These are phyloP conservation scores for Sporopachydermia quercuum DNA, from an alignment of 805 yeast genomes.

Conservation along the genomic window DNA sequence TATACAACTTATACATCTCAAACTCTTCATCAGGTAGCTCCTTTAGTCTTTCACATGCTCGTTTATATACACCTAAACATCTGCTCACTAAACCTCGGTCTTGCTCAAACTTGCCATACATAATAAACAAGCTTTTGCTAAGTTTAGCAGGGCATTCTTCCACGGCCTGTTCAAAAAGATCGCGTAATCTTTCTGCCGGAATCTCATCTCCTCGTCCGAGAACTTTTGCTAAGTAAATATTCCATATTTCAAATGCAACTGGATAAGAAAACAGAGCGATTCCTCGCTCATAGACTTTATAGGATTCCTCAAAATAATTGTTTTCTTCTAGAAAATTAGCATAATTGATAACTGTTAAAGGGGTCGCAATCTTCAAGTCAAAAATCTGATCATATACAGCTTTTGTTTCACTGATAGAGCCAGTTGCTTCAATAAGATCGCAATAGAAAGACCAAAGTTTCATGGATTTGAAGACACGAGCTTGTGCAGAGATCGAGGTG, in stretches of 20 bases:
- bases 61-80: constrained; percentile 31
- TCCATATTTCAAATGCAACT: constrained; percentile 57
- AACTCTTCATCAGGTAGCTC: constrained; percentile 17
- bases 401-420: constrained; percentile 21
- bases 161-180: constrained; percentile 57
- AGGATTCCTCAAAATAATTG: constrained; percentile 32
- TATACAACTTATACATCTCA: constrained; percentile 28
- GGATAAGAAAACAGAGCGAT: constrained; percentile 46
- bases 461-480: constrained; percentile 41
- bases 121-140: constrained; percentile 33
- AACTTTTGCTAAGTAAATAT: constrained; percentile 42
- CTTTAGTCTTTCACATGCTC: constrained; percentile 22
- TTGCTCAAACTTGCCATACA: constrained; percentile 52
- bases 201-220: constrained; percentile 21
- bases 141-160: constrained; percentile 32
- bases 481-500: constrained; percentile 33
- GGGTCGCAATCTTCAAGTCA: constrained; percentile 51
- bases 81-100: constrained; percentile 33
- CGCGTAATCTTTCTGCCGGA: constrained; percentile 41
- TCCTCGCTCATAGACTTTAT: constrained; percentile 55
- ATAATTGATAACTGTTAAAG: constrained; percentile 48
- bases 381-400: constrained; percentile 39
- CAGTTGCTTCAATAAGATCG: constrained; percentile 47
- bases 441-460: constrained; percentile 62
- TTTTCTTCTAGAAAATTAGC: constrained; percentile 42